These are phyloP conservation scores for Fusarium tanahbumbuense DNA, from an alignment of 2,329 filamentous ascomycete species.

Conservation along the genomic window DNA sequence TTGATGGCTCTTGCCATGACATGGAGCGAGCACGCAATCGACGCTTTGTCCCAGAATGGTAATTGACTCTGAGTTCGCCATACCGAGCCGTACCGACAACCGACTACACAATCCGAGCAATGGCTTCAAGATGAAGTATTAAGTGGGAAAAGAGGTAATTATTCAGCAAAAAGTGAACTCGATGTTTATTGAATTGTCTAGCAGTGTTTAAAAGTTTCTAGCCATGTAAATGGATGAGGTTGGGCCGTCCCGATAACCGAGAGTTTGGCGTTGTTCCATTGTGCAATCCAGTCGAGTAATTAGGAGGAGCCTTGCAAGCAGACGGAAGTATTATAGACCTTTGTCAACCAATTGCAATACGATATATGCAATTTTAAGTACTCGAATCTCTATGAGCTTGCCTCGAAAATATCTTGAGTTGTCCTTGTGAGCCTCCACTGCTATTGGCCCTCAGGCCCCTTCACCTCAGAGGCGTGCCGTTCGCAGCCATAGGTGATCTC, in stretches of 20 bases:
- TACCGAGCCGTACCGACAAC: slow-evolving; percentile 36
- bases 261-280: neutral
- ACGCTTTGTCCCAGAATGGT: slow-evolving; percentile 27
- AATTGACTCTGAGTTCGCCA: slow-evolving; percentile 6
- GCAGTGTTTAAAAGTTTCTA: neutral
- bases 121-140: neutral
- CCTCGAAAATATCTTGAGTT: neutral
- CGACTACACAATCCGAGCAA: slow-evolving; percentile 11
- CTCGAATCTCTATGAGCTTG: neutral
- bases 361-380: neutral
- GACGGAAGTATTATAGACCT: neutral
- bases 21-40: slow-evolving; percentile 34
- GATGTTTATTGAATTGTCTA: neutral
- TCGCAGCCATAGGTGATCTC: neutral
- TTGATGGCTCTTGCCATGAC: slow-evolving; percentile 12
- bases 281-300: neutral
- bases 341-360: slow-evolving; percentile 2
- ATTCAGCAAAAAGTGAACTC: neutral
- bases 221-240: too few relatives aligned
- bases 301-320: neutral
- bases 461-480: too few relatives aligned
- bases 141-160: neutral
- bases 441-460: neutral
- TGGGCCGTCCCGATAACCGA: slow-evolving; percentile 28
- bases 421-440: neutral